Percentiles rank a stretch among this genome's conserved stretches.
phyloP scores from a whole-genome alignment of 495 filamentous ascomycete genomes.

The Paragyromitra xinjiangensis region DNA sequence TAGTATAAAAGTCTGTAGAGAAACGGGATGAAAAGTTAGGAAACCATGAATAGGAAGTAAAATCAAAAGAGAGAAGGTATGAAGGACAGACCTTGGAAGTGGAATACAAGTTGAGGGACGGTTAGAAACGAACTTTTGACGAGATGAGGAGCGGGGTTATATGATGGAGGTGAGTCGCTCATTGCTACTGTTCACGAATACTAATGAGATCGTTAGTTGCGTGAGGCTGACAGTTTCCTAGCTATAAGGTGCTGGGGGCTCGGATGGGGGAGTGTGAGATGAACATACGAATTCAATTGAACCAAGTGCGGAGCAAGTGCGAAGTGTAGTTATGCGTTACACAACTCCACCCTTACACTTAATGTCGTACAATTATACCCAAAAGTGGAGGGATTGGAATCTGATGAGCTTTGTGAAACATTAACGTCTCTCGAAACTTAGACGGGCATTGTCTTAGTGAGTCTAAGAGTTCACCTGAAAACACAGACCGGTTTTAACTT shows the following conservation, averaged over 20 bases:
- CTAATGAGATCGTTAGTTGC: no score
- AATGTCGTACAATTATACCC: not conserved
- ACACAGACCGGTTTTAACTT: no score
- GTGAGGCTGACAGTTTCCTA: not conserved
- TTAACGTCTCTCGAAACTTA: no score
- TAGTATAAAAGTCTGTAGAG: not conserved
- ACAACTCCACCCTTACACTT: not conserved
- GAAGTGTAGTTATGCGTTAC: not conserved
- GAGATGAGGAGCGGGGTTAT: conserved; percentile 7
- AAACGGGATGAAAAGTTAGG: not conserved
- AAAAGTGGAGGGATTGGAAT: not conserved
- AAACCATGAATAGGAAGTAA: not conserved
- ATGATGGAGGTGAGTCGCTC: not conserved
- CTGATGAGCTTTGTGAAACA: no score
- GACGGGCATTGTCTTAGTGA: no score
- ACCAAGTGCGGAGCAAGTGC: not conserved
- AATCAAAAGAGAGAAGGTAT: not conserved
- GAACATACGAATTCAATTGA: not conserved
- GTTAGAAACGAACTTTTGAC: not conserved
- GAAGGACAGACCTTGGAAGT: not conserved
- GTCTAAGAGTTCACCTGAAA: no score
- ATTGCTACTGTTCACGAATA: not conserved
- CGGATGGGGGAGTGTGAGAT: not conserved
- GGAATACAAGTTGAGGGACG: not conserved
- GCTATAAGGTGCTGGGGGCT: not conserved